Percentiles rank a stretch among this genome's conserved stretches.
phyloP scores from a whole-genome alignment of 768 basidiomycete species.

The Phylloporus rhodoxanthus region DNA sequence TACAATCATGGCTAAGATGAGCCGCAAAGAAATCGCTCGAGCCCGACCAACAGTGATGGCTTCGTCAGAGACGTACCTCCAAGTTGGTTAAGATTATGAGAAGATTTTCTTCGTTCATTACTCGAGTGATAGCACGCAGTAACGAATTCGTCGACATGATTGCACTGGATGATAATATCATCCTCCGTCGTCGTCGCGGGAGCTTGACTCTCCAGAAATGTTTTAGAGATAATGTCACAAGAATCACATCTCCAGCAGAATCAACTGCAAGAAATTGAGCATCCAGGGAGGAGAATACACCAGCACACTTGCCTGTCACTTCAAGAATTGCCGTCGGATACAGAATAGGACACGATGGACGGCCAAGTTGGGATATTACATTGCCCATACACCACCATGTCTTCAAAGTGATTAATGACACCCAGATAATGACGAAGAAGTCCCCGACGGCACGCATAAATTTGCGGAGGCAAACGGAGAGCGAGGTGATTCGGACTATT shows the following conservation, averaged over 20 bases:
- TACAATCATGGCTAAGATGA: not conserved
- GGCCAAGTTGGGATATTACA: not conserved
- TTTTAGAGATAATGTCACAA: conserved; percentile 6
- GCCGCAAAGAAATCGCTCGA: not conserved
- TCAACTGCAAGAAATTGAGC: not conserved
- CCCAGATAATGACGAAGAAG: not conserved
- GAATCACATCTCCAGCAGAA: conserved; percentile 1
- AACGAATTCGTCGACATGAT: conserved; percentile 14
- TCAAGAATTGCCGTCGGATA: not conserved
- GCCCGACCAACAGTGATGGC: not conserved
- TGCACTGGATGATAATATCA: conserved; percentile 10
- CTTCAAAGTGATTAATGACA: not conserved
- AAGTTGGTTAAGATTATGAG: not conserved
- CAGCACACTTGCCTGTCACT: not conserved
- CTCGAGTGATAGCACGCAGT: not conserved
- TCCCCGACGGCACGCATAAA: not conserved
- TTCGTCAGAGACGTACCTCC: not conserved
- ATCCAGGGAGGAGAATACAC: not conserved
- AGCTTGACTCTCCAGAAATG: conserved; percentile 14
- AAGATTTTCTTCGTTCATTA: not conserved
- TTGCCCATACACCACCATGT: not conserved
- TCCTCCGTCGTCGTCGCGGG: conserved; percentile 9
- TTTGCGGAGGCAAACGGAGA: not conserved
- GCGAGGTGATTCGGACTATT: not conserved
- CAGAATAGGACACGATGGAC: not conserved